These are phyloP conservation scores for Sechiopsis laciniata DNA, from an alignment of 306 rosid genomes.

Conservation along the genomic window DNA sequence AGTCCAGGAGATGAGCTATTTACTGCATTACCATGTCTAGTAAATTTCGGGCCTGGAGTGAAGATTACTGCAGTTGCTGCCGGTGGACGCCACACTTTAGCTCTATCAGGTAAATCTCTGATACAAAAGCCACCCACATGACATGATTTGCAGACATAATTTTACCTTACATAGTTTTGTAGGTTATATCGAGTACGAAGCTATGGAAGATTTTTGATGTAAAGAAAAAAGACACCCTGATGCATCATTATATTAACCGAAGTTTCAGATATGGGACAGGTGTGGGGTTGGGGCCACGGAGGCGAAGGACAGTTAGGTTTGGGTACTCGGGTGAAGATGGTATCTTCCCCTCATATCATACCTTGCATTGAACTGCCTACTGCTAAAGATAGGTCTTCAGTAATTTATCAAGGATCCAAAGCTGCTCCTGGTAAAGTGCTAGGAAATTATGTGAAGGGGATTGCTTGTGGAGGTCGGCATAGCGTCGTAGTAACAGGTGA, in stretches of 20 bases:
- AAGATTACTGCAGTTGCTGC: conserved; percentile 66
- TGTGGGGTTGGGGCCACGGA: conserved; percentile 99
- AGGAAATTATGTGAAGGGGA: conserved; percentile 62
- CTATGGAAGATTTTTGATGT: conserved; percentile 81
- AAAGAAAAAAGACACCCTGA: conserved; percentile 64
- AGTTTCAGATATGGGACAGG: conserved; percentile 99
- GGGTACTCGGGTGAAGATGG: conserved; percentile 86
- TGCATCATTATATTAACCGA: conserved; percentile 74
- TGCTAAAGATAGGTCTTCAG: conserved; percentile 51
- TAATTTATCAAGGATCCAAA: conserved; percentile 33
- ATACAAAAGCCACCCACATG: conserved; percentile 23
- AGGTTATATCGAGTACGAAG: conserved; percentile 76
- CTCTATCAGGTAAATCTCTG: conserved; percentile 66
- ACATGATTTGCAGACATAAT: conserved; percentile 36
- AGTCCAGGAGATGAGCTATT: conserved; percentile 61
- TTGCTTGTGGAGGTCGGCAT: conserved; percentile 94
- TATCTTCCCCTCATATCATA: conserved; percentile 70
- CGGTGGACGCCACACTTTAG: conserved; percentile 85
- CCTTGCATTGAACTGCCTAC: conserved; percentile 54
- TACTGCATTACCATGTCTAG: conserved; percentile 50
- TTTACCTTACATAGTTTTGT: conserved; percentile 64
- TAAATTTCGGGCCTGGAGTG: conserved; percentile 57
- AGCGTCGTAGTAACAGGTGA: conserved; percentile 77
- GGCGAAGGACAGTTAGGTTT: conserved; percentile 98
- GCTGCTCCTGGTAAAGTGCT: conserved; percentile 37